phyloP scores from a whole-genome alignment of 371 early-diverging fungal genomes.

The Capillidium heterosporum region DNA sequence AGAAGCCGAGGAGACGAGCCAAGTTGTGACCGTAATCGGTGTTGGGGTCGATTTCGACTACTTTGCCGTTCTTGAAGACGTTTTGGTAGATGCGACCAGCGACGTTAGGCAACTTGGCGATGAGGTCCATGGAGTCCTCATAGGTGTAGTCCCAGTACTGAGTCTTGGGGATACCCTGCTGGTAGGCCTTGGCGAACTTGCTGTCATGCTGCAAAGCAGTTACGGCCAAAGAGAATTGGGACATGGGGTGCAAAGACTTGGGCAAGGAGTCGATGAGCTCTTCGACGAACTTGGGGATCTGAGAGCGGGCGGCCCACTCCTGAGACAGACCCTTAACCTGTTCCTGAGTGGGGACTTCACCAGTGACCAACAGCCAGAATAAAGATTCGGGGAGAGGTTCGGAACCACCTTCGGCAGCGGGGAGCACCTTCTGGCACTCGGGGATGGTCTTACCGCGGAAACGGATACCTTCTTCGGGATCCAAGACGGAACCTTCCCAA shows the following conservation, averaged over 20 bases:
- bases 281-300: conserved; percentile 81
- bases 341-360: conserved; percentile 88
- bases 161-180: conserved; percentile 80
- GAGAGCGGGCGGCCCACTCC: conserved; percentile 90
- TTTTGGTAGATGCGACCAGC: conserved; percentile 97
- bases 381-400: conserved; percentile 95
- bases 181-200: conserved; percentile 91
- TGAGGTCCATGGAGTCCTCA: conserved; percentile 94
- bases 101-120: conserved; percentile 92
- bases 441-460: conserved; percentile 95
- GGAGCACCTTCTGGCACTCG: conserved; percentile 84
- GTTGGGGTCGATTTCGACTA: conserved; percentile 57
- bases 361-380: conserved; percentile 95
- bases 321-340: conserved; percentile 80
- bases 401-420: conserved; percentile 69
- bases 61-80: conserved; percentile 92
- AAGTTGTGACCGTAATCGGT: conserved; percentile 92
- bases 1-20: conserved; percentile 81
- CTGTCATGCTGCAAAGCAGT: conserved; percentile 91
- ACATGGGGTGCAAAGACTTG: conserved; percentile 96
- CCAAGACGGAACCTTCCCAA: conserved; percentile 94
- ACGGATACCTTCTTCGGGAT: conserved; percentile 95
- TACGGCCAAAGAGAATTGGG: conserved; percentile 90
- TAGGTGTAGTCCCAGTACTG: conserved; percentile 93
- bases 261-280: conserved; percentile 95